These are phyloP conservation scores for Monosporascus sp. DNA, from an alignment of 2,329 filamentous ascomycete genomes.

Conservation along the genomic window DNA sequence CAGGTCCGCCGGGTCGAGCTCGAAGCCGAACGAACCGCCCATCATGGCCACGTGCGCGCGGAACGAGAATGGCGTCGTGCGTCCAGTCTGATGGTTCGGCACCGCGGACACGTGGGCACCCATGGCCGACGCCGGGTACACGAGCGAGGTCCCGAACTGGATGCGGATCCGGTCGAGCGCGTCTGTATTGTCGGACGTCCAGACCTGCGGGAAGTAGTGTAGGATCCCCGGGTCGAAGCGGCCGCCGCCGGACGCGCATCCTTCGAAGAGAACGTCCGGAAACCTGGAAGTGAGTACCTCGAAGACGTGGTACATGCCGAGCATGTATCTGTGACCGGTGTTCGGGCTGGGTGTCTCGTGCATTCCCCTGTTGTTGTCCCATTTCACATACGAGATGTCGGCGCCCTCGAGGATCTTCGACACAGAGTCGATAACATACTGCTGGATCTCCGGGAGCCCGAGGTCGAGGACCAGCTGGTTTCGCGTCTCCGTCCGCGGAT, in stretches of 20 bases:
- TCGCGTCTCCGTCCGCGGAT: slow-evolving; percentile 51
- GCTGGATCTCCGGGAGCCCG: slow-evolving; percentile 56
- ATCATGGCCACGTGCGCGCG: slow-evolving; percentile 64
- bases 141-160: slow-evolving; percentile 59
- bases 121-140: slow-evolving; percentile 60
- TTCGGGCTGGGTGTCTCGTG: slow-evolving; percentile 53
- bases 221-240: slow-evolving; percentile 60
- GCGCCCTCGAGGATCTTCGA: slow-evolving; percentile 49
- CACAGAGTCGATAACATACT: slow-evolving; percentile 54
- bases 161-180: slow-evolving; percentile 56
- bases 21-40: slow-evolving; percentile 63
- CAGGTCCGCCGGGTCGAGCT: slow-evolving; percentile 53
- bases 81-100: slow-evolving; percentile 53
- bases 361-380: slow-evolving; percentile 64
- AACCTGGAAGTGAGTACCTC: slow-evolving; percentile 54
- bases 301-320: slow-evolving; percentile 60
- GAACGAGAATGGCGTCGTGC: slow-evolving; percentile 53
- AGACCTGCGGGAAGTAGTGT: slow-evolving; percentile 61
- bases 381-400: slow-evolving; percentile 58
- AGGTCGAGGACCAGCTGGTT: slow-evolving; percentile 60
- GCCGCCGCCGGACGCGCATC: slow-evolving; percentile 60
- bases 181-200: slow-evolving; percentile 64
- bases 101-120: slow-evolving; percentile 60
- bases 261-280: slow-evolving; percentile 60
- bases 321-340: slow-evolving; percentile 54